Evolutionary conservation across 495 filamentous ascomycete species (phyloP).

Genomic region (Penicillium tannophilum): DNA sequence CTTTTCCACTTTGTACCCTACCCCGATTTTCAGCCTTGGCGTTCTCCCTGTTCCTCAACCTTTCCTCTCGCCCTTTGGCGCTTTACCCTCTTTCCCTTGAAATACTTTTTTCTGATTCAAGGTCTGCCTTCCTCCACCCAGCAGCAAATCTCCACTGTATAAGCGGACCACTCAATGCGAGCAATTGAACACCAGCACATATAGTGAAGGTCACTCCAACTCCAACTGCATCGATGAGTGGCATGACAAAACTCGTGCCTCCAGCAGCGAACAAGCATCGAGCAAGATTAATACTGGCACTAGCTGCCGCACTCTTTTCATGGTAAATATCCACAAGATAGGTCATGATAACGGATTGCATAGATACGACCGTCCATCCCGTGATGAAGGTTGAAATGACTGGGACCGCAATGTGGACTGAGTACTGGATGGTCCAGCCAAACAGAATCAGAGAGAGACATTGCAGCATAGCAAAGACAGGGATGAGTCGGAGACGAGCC

Average conservation of each 20-base stretch:
- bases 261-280: conserved; percentile 67
- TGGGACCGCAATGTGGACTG: conserved; percentile 53
- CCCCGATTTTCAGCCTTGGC: not conserved
- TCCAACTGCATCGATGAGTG: conserved; percentile 63
- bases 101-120: not conserved
- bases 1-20: too few relatives aligned
- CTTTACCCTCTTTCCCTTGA: too few relatives aligned
- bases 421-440: conserved; percentile 59
- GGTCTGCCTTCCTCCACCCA: conserved; percentile 31
- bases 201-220: conserved; percentile 43
- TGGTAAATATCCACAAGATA: conserved; percentile 65
- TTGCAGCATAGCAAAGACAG: conserved; percentile 43
- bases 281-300: conserved; percentile 68
- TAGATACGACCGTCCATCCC: conserved; percentile 57
- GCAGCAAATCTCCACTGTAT: conserved; percentile 45
- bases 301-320: conserved; percentile 58
- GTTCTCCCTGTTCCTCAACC: not conserved
- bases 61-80: too few relatives aligned
- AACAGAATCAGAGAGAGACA: conserved; percentile 50
- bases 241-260: conserved; percentile 60
- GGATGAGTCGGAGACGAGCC: conserved; percentile 47
- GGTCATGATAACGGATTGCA: conserved; percentile 39
- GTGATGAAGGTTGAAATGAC: conserved; percentile 60
- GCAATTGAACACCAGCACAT: conserved; percentile 38
- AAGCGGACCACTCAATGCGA: conserved; percentile 38